Base-by-base conservation (phyloP, 1,139 yeast species). In the Schwanniomyces etchellsii region DNA sequence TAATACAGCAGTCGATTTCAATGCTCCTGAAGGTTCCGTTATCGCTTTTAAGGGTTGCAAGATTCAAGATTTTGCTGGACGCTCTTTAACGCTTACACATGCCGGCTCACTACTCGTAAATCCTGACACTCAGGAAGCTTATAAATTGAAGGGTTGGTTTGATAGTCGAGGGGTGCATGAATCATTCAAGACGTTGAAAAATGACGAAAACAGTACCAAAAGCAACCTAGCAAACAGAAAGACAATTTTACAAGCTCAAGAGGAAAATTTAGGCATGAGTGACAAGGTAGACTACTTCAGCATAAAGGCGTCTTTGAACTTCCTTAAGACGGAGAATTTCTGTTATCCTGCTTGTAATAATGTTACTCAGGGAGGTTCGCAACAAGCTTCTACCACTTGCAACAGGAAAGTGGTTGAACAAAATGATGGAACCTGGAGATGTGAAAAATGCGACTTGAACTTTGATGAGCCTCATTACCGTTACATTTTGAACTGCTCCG, bases 101-200 rank as follows among this genome's bases (percentile, higher is more conserved):
- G 71, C 86, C 9, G 89, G 96, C 18, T 70, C 85, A 3, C 60
- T 91, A 43, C 55, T 77, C 27, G 70, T 83, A 10, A 84, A 85
- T 44, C 98, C 98, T 2, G 96, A 89, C 49, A 74, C 84, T 14
- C 81, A 85, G 12, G 96, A 88, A 54, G 91, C 96, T 5, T 86
- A 77, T 53, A 71, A 75, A 33, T 70, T 93, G 44, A 85, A 86
- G 55, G 97, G 98, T 4, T 93, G 99, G 99, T 93, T 78, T 49
- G 95, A 86, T 48, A 74, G 80, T 30, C 77, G 75, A 44, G 96
- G 96, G 29, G 67, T 68, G 26, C 61, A 65, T 36, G 78, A 75
- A 39, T 60, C 56, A 25, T 86, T 82, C 62, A 74, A 76, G 44
- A 62, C 77, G n/a, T 58, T 83, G 52, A 78, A 75, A 48, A 40